phyloP scores from a whole-genome alignment of 495 filamentous ascomycete species.

The Aspergillus nidulans region DNA sequence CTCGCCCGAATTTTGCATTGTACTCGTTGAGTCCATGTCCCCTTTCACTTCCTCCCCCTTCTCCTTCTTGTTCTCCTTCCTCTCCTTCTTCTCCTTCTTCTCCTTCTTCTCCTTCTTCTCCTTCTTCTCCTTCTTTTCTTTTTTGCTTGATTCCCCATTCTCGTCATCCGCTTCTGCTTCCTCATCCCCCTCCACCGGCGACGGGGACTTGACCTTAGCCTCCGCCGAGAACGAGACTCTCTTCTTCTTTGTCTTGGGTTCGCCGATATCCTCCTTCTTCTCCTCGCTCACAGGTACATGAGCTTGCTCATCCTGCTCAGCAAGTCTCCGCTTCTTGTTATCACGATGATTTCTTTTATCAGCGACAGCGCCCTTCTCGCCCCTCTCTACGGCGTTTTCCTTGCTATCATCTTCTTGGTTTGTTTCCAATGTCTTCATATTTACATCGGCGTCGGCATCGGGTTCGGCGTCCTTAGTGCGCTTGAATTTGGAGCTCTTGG shows the following conservation, averaged over 20 bases:
- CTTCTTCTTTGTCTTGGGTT: slow-evolving; percentile 23
- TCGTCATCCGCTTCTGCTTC: slow-evolving; percentile 23
- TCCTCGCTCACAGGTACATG: neutral
- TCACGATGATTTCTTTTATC: neutral
- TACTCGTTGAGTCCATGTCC: neutral
- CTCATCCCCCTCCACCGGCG: neutral
- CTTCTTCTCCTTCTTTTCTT: slow-evolving; percentile 37
- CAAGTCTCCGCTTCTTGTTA: slow-evolving; percentile 13
- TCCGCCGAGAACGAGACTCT: slow-evolving; percentile 71
- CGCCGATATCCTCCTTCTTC: neutral
- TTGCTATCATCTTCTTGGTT: slow-evolving; percentile 3
- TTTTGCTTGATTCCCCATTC: slow-evolving; percentile 33
- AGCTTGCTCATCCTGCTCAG: slow-evolving; percentile 1
- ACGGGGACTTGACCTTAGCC: slow-evolving; percentile 5
- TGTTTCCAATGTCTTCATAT: slow-evolving; percentile 1
- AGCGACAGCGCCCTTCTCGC: neutral
- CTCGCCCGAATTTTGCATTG: slow-evolving; percentile 25
- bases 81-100: slow-evolving; percentile 25
- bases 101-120: slow-evolving; percentile 21
- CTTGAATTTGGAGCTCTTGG: slow-evolving; percentile 5
- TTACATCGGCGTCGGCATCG: slow-evolving; percentile 5
- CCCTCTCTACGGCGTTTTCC: neutral
- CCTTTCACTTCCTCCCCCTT: slow-evolving; percentile 11
- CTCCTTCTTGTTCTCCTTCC: slow-evolving; percentile 33
- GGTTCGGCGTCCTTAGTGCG: slow-evolving; percentile 10